Percentiles rank a stretch among this genome's conserved stretches.
These are phyloP conservation scores for Malassezia arunalokei DNA, from an alignment of 1,284 basidiomycete genomes.

Conservation along the genomic window DNA sequence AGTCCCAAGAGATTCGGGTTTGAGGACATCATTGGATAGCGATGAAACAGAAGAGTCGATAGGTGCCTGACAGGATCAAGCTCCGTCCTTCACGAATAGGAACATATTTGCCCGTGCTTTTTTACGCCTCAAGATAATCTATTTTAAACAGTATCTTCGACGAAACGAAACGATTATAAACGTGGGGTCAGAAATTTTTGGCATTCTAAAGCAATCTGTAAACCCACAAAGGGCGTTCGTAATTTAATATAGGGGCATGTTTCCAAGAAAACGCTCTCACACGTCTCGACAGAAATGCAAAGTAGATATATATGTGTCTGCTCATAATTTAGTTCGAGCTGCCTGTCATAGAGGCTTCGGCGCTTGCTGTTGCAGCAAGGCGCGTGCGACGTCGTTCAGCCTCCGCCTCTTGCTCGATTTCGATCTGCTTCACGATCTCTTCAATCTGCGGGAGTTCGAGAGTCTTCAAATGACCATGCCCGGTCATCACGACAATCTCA, in stretches of 20 bases:
- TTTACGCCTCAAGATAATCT: background rate
- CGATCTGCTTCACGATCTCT: constrained; percentile 40
- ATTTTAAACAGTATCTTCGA: background rate
- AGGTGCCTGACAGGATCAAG: background rate
- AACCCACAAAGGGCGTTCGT: too few species aligned
- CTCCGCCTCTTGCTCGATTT: constrained; percentile 41
- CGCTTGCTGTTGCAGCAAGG: constrained; percentile 41
- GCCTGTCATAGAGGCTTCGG: constrained; percentile 28
- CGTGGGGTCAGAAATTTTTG: too few species aligned
- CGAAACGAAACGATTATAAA: background rate
- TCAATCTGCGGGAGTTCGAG: constrained; percentile 41
- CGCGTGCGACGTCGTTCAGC: constrained; percentile 42
- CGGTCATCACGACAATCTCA: constrained; percentile 42
- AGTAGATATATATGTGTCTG: background rate
- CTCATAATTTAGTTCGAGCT: background rate
- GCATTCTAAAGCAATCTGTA: too few species aligned
- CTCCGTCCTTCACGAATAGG: background rate
- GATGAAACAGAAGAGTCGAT: background rate
- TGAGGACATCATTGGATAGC: background rate
- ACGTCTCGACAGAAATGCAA: background rate
- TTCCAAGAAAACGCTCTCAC: too few species aligned
- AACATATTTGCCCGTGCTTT: background rate
- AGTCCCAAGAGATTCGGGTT: background rate
- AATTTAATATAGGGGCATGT: too few species aligned
- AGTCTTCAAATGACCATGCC: constrained; percentile 32